Base-by-base conservation (phyloP, 2,329 filamentous ascomycete genomes). In the Waltergamsia citrina region DNA sequence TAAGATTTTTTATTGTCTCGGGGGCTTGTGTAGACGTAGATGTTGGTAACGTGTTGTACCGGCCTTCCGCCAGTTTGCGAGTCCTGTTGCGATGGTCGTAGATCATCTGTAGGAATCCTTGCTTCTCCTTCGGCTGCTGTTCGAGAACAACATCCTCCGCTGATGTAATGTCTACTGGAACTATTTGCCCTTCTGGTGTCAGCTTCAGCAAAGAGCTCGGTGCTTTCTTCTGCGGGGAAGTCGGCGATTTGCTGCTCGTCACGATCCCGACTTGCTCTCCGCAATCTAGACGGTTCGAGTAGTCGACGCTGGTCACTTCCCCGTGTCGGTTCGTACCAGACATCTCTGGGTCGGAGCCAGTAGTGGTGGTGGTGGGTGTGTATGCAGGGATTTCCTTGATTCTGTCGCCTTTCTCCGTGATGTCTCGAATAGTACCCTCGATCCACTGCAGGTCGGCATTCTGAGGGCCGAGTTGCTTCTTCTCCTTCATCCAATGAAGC, bases 301-400 rank as follows among this genome's bases (percentile, higher is more conserved):
- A 12, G 6, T 17, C 15, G 29, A 14, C 22, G 6, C 29, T 32
- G 25, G 34, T 15, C 3, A 23, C 22, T 16, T 32, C 27, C 37
- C 33, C 17, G 14, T 38, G 40, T 35, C 26, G 41, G 37, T 11
- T 47, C 36, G 30, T 42, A 35, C 7, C 45, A 35, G 38, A 49
- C 39, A 14, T 29, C 35, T 15, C 38, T 49, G 24, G 62, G 55
- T 37, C 58, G 56, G 41, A 66, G 40, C 72, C 72, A 76, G 59
- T 76, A 77, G 56, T 77, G 72, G 50, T 77, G 72, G 45, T 78
- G 71, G 45, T 78, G 73, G 42, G 66, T 72, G 49, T 77, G 72
- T 38, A 74, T 43, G 44, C 71, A 74, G 42, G 69, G 46, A 40
- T 45, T 24, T 15, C 41, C 43, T 32, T 43, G 35, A 37, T 39